These are phyloP conservation scores for Hemisphaericaspora lyxosophila DNA, from an alignment of 1,139 yeast species.

Conservation along the genomic window DNA sequence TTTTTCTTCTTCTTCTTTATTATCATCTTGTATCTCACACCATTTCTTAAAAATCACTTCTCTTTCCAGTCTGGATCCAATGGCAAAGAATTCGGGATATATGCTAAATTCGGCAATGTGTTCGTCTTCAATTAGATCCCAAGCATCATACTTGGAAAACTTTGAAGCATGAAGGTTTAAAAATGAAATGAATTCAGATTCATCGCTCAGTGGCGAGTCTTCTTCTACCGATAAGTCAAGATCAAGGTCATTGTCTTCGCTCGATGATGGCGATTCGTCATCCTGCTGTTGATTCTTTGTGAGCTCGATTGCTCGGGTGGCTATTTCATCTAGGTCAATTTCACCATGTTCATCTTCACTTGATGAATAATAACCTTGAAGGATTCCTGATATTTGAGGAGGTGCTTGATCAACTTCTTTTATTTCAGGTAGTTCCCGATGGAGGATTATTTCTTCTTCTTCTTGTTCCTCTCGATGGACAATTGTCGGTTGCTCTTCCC, in stretches of 20 bases:
- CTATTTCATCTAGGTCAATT: conserved; percentile 8
- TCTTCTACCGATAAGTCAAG: conserved; percentile 20
- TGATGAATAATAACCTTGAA: conserved; percentile 13
- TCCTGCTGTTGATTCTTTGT: conserved; percentile 2
- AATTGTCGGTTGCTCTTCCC: not conserved
- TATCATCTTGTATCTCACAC: conserved; percentile 19
- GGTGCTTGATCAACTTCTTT: not conserved
- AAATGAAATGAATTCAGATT: conserved; percentile 21
- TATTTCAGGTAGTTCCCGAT: not conserved
- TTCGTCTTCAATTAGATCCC: conserved; percentile 42
- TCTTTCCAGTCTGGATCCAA: conserved; percentile 19
- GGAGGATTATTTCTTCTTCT: no score
- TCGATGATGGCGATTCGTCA: conserved; percentile 6
- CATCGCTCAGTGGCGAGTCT: conserved; percentile 2
- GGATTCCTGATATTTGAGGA: conserved; percentile 6
- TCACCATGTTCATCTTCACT: conserved; percentile 16
- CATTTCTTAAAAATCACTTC: conserved; percentile 34
- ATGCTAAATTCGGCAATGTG: conserved; percentile 28
- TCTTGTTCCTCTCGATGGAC: conserved; percentile 3
- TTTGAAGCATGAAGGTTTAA: conserved; percentile 23
- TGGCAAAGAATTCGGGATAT: conserved; percentile 31
- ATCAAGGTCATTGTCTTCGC: conserved; percentile 11
- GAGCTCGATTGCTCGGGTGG: conserved; percentile 7
- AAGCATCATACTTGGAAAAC: conserved; percentile 38
- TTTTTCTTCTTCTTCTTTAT: not conserved